Base-by-base conservation (phyloP, 495 filamentous ascomycete species). In the Cladorrhinum samala region DNA sequence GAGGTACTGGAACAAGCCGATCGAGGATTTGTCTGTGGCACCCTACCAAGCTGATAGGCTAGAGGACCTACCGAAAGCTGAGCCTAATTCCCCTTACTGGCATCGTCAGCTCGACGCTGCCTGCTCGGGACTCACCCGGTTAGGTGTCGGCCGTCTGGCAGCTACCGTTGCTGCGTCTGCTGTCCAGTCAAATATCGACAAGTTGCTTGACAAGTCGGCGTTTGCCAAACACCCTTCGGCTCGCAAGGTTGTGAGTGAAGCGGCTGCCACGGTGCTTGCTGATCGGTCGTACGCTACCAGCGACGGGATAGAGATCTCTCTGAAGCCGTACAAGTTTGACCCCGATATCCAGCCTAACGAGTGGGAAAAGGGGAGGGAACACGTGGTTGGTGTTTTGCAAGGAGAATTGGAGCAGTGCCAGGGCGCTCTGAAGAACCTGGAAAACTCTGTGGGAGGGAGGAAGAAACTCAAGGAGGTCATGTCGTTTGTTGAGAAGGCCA, bases 281-380 rank as follows among this genome's bases (percentile, higher is more conserved):
- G 93, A 99, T 54, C 83, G 91, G 2, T 95, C 94, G 59, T 96
- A 95, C 72, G 90, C 89, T 64, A 97, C 94, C 2, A 89, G 86
- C 57, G 93, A 99, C 64, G 92, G 96, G 66, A 90, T 99, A n/a
- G 93, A 99, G 68, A 96, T 96, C 63, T 97, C 93, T 64, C 92
- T 99, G 74, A 99, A 99, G 66, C 93, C 93, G 2, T 99, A 91
- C 75, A 99, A 97, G 65, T 97, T 86, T 58, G 89, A 96, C 53
- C 93, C 97, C 45, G 93, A 99, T 63, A 83, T 97, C 43, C 87
- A 95, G 56, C 86, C 89, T 18, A 73, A 81, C 5, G 94, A 97
- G 66, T 99, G 93, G 93, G 68, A 74, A 4, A 82, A 86, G 52
- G 90, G 89, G 1, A 73, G 90, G 53, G 89, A 93, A 16, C 91